phyloP scores from a whole-genome alignment of 106 monocot species.

The Apostasia ramifera region DNA sequence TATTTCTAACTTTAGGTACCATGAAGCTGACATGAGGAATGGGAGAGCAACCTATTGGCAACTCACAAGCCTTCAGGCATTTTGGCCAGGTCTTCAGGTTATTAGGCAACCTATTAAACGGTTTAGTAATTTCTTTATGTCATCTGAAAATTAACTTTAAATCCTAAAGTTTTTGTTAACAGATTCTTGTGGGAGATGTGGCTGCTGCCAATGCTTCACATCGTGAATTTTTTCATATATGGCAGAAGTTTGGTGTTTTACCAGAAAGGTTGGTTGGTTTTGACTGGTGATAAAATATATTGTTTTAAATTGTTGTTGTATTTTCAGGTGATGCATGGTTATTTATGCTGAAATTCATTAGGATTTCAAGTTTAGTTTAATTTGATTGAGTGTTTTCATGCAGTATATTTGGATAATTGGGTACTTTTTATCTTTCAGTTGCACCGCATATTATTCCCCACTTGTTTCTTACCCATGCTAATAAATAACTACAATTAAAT shows the following conservation, averaged over 20 bases:
- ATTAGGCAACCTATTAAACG: slow-evolving; percentile 7
- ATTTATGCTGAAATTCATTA: too few species aligned
- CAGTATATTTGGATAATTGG: too few species aligned
- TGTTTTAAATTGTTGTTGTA: neutral
- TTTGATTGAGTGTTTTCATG: too few species aligned
- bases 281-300: neutral
- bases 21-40: slow-evolving; percentile 91
- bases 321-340: too few species aligned
- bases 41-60: slow-evolving; percentile 96
- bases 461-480: too few species aligned
- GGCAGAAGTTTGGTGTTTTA: slow-evolving; percentile 82
- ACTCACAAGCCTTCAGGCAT: slow-evolving; percentile 93
- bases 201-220: slow-evolving; percentile 82
- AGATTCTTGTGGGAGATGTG: slow-evolving; percentile 86
- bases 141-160: neutral
- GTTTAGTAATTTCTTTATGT: neutral
- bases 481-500: too few species aligned
- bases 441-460: too few species aligned
- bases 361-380: too few species aligned
- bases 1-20: slow-evolving; percentile 46
- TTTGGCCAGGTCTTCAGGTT: slow-evolving; percentile 98
- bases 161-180: slow-evolving; percentile 10
- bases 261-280: slow-evolving; percentile 67
- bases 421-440: too few species aligned
- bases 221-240: slow-evolving; percentile 84